Base-by-base conservation (phyloP, 179 eudicot genomes). In the Beta corolliflora region DNA sequence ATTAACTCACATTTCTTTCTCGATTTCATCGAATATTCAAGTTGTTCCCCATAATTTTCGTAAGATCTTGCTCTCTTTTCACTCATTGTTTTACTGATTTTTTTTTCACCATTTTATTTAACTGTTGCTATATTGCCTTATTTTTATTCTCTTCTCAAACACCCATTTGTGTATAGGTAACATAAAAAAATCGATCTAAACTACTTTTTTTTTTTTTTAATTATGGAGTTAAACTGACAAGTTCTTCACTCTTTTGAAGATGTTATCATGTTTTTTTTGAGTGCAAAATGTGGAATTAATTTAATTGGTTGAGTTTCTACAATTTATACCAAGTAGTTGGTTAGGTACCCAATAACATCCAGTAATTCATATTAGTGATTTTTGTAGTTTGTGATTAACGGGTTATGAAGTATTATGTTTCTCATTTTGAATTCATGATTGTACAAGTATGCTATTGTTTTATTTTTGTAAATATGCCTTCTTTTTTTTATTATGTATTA, bases 41-140 rank as follows among this genome's bases (percentile, higher is more conserved):
- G 10, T 46, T 70, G 54, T 7, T 41, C 46, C 29, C 29, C 19
- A 0, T 65, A 23, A 15, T 52, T 74, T 74, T 46, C n/a, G 74
- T 80, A 81, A 74, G 83, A 81, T 81, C 83, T 66, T 61, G 12
- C 11, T 50, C 50, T 72, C 23, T 13, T 36, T 50, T 46, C 64
- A 54, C n/a, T 58, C 1, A 58, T 12, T 7, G 3, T 12, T 25
- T 69, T 56, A 2, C 18, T 29, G 36, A 72, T 73, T 53, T 73
- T 72, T n/a, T 18, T 58, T 60, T 25, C 54, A 19, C 16, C 80
- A 65, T 69, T 69, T 55, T 56, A n/a, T 71, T 71, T 7, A 9
- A 18, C 31, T 79, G 16, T 13, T 78, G 14, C 50, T 4, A 13
- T 0, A 7, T 23, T 63, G 31, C 36, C 10, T 65, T 46, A 7